phyloP scores from a whole-genome alignment of 2,329 filamentous ascomycete species.

The Apiospora koreana region DNA sequence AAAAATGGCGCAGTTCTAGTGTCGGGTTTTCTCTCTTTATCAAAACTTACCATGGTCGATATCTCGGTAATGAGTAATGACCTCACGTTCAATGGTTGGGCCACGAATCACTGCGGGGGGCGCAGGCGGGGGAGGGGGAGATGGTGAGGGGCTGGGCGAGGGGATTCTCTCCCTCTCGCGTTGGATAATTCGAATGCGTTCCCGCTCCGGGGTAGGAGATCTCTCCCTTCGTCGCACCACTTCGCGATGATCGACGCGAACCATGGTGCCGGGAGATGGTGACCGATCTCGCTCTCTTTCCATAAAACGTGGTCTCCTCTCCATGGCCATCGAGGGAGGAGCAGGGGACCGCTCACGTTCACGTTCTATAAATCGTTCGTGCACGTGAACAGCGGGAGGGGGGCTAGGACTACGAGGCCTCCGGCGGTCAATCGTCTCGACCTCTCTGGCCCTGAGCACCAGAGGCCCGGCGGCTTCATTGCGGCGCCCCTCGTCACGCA shows the following conservation, averaged over 20 bases:
- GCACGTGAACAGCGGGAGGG: constrained; percentile 29
- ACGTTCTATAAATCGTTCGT: constrained; percentile 42
- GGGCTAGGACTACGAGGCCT: constrained; percentile 46
- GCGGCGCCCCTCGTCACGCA: constrained; percentile 51
- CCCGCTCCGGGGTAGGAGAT: constrained; percentile 42
- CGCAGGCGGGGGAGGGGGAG: constrained; percentile 59
- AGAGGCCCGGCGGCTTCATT: constrained; percentile 50
- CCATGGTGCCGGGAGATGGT: constrained; percentile 26
- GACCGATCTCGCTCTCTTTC: constrained; percentile 40
- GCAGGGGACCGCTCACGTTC: constrained; percentile 45
- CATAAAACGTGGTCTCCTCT: constrained; percentile 43
- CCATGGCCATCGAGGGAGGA: constrained; percentile 30
- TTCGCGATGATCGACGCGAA: constrained; percentile 28
- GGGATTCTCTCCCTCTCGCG: constrained; percentile 45
- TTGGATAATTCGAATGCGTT: constrained; percentile 52
- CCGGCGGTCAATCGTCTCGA: constrained; percentile 53
- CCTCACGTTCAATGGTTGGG: constrained; percentile 82
- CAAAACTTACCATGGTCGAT: constrained; percentile 73
- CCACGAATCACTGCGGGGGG: constrained; percentile 68
- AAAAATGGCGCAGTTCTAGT: neutral
- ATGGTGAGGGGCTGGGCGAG: constrained; percentile 49
- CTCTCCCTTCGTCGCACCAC: constrained; percentile 31
- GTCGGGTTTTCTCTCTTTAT: neutral
- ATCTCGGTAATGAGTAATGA: constrained; percentile 85
- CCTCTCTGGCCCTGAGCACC: constrained; percentile 56